Evolutionary conservation across 2,329 filamentous ascomycete genomes (phyloP).

Genomic region (Dryadomyces quercus-mongolicae): DNA sequence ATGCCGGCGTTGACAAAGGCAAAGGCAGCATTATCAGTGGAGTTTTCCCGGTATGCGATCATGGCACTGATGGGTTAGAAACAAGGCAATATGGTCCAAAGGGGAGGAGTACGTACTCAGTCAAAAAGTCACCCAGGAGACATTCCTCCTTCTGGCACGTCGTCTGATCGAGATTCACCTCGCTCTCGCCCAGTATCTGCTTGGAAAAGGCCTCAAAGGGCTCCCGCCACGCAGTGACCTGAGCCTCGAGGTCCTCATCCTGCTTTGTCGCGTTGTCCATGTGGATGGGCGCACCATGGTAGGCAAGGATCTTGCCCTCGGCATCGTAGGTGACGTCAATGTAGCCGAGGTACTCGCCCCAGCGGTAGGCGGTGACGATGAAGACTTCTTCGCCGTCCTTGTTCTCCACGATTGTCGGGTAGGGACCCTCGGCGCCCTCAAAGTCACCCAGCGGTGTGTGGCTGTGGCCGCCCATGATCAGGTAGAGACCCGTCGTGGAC

Average conservation of each 20-base stretch:
- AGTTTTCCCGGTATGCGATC: conserved; percentile 44
- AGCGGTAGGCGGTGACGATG: conserved; percentile 54
- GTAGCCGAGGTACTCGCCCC: conserved; percentile 57
- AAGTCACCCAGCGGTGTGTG: conserved; percentile 49
- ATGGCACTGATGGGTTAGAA: conserved; percentile 36
- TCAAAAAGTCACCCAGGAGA: conserved; percentile 40
- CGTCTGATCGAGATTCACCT: conserved; percentile 45
- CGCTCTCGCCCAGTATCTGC: conserved; percentile 41
- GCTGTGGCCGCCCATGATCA: conserved; percentile 54
- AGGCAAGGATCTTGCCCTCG: conserved; percentile 47
- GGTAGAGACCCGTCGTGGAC: conserved; percentile 49
- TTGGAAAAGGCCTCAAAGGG: conserved; percentile 49
- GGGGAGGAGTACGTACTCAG: conserved; percentile 29
- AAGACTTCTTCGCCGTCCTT: conserved; percentile 54
- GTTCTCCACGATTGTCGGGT: conserved; percentile 52
- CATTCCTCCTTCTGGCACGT: conserved; percentile 48
- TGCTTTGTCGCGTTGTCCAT: conserved; percentile 46
- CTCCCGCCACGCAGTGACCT: conserved; percentile 45
- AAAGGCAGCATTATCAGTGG: conserved; percentile 34
- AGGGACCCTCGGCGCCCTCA: conserved; percentile 43
- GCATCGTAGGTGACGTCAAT: conserved; percentile 53
- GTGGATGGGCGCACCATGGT: conserved; percentile 52
- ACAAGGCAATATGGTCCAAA: too few relatives aligned
- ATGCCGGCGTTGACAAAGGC: conserved; percentile 53
- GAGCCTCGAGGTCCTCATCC: conserved; percentile 41